Base-by-base conservation (phyloP, 1,139 yeast genomes). In the Zhuliangozyma blackwelliae region DNA sequence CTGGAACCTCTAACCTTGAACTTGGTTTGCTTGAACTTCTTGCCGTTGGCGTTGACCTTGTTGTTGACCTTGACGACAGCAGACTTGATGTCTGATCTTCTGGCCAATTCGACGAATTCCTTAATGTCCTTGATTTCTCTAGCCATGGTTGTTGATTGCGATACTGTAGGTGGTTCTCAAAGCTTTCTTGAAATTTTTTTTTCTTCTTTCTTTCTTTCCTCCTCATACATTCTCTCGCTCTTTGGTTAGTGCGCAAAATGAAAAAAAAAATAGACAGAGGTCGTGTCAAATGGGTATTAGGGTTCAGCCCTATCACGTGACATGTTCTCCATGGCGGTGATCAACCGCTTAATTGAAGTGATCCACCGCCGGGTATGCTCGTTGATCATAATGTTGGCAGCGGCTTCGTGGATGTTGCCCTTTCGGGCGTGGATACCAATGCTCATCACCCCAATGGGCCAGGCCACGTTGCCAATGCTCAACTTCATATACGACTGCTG, bases 1-100 rank as follows among this genome's bases (percentile, higher is more conserved):
- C 79, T 87, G 55, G 96, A 65, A 71, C 97, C 96, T 81, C 98
- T 88, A 65, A 92, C 89, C 88, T 94, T 92, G 92, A 92, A 92
- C 78, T 92, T 92, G 79, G 97, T 89, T 75, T 85, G 90, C 75
- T 84, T 83, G 80, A 79, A 77, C 59, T 76, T 75, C 78, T 83
- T 83, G 71, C 95, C 95, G 76, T 80, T 80, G 55, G 84, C 77
- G 75, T 81, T 82, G 63, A 81, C 58, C 79, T 88, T 88, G 76
- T 82, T 75, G 90, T 89, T 87, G 68, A 79, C 77, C 79, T 84
- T 87, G 75, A 88, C 82, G 67, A 90, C 83, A 59, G 95, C 96
- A 51, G 86, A 73, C 75, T 81, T 81, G 69, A 92, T 90, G 80
- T 90, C 98, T 64, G 90, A 79, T 82, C 97, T 83, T 79, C 95